These are phyloP conservation scores for Primulina eburnea DNA, from an alignment of 257 asterid species.

Conservation along the genomic window DNA sequence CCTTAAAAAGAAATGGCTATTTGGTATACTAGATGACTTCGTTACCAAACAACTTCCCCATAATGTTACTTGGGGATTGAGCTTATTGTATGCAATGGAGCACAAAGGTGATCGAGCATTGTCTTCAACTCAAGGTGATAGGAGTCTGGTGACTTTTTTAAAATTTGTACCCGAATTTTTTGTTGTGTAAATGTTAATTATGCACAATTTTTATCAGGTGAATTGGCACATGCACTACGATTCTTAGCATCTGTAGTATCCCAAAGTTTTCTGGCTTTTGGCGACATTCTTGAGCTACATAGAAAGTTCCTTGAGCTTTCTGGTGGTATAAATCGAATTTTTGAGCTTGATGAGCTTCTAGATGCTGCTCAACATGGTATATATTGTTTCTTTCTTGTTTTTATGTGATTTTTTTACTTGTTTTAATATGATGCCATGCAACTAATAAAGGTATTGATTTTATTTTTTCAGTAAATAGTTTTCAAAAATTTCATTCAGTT, in stretches of 20 bases:
- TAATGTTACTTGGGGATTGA: constrained; percentile 96
- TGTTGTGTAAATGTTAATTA: constrained; percentile 3
- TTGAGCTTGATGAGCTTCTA: constrained; percentile 90
- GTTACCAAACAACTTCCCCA: constrained; percentile 98
- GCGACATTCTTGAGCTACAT: constrained; percentile 98
- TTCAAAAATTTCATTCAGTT: constrained; percentile 8
- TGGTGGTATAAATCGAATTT: constrained; percentile 88
- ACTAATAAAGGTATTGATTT: neutral
- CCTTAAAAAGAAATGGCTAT: constrained; percentile 91
- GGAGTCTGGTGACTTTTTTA: constrained; percentile 9
- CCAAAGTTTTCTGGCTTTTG: constrained; percentile 98
- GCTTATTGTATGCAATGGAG: constrained; percentile 95
- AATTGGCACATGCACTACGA: constrained; percentile 94
- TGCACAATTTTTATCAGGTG: constrained; percentile 52
- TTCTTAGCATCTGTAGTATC: constrained; percentile 98
- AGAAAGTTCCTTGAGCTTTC: constrained; percentile 92
- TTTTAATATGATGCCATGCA: neutral
- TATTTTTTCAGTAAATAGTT: constrained; percentile 4
- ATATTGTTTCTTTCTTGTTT: constrained; percentile 24
- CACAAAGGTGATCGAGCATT: constrained; percentile 89
- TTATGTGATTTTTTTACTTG: constrained; percentile 7
- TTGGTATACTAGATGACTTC: constrained; percentile 88
- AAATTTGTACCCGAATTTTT: constrained; percentile 2
- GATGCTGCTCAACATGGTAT: constrained; percentile 87
- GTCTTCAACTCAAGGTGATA: constrained; percentile 95